A percentile compares a stretch with the other conserved stretches of the same genome.
phyloP scores from a whole-genome alignment of 2,329 filamentous ascomycete species.

The Teratosphaeria zuluensis region DNA sequence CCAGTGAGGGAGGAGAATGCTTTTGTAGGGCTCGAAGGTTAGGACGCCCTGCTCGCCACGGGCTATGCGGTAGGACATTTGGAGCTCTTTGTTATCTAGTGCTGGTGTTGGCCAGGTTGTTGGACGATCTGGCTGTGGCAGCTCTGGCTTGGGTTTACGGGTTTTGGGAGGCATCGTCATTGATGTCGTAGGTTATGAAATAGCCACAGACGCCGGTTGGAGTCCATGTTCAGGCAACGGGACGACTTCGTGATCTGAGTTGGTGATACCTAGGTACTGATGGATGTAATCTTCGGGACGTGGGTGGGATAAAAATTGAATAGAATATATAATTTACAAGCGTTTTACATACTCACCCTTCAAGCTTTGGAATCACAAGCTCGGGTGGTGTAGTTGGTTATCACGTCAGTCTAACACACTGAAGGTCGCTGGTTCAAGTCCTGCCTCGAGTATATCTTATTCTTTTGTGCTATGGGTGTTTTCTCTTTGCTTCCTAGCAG shows the following conservation, averaged over 20 bases:
- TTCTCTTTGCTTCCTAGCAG: no score
- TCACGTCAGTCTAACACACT: conserved; percentile 6
- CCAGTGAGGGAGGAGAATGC: conserved; percentile 49
- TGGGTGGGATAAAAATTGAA: neutral
- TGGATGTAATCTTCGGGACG: neutral
- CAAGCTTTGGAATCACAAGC: no score
- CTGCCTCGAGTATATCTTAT: no score
- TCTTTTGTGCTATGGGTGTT: no score
- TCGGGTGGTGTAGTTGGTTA: conserved; percentile 6
- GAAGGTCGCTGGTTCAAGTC: conserved; percentile 5
- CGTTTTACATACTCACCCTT: no score
- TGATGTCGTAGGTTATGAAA: neutral
- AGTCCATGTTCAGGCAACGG: no score
- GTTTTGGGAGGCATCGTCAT: neutral
- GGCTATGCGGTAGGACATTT: conserved; percentile 47
- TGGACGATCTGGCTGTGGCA: neutral
- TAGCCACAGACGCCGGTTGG: no score
- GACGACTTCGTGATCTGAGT: no score
- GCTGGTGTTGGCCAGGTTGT: conserved; percentile 16
- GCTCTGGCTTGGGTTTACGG: neutral
- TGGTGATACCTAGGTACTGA: no score
- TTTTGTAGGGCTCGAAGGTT: conserved; percentile 56
- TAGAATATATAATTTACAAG: neutral
- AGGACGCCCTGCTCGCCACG: conserved; percentile 53
- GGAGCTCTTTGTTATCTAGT: conserved; percentile 24